phyloP scores from a whole-genome alignment of 495 filamentous ascomycete genomes.

The Penicillium canariense region DNA sequence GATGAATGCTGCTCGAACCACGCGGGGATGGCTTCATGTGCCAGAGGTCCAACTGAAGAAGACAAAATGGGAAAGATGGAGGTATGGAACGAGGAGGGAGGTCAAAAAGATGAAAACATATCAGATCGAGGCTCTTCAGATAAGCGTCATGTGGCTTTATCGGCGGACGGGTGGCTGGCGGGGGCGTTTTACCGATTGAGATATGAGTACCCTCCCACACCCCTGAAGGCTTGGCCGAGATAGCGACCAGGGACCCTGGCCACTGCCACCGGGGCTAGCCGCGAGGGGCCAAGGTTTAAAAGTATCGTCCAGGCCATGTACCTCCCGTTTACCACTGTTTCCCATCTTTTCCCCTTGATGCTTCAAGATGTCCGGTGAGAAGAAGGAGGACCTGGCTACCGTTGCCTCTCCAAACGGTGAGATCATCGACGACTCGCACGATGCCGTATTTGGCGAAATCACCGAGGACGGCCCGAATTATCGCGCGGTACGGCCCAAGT shows the following conservation, averaged over 20 bases:
- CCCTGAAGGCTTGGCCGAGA: neutral
- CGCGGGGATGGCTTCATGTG: neutral
- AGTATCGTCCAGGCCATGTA: neutral
- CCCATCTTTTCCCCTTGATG: neutral
- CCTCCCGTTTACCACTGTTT: no score
- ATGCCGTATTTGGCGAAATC: constrained; percentile 24
- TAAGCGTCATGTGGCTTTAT: neutral
- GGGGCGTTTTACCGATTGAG: neutral
- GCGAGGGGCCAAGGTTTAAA: neutral
- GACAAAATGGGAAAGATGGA: neutral
- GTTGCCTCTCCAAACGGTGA: constrained; percentile 10
- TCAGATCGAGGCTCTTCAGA: neutral
- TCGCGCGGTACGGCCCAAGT: constrained; percentile 11
- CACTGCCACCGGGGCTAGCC: neutral
- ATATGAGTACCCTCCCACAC: no score
- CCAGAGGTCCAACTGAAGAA: no score
- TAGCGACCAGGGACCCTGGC: neutral
- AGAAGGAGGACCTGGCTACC: neutral
- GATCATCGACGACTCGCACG: constrained; percentile 11
- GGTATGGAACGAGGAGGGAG: neutral
- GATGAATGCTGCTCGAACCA: no score
- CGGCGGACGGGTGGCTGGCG: neutral
- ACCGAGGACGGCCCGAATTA: constrained; percentile 21
- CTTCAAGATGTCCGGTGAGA: constrained; percentile 14
- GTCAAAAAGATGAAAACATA: neutral